Conservation (phyloP, 306 rosid species). For the Casuarina cunninghamiana region DNA sequence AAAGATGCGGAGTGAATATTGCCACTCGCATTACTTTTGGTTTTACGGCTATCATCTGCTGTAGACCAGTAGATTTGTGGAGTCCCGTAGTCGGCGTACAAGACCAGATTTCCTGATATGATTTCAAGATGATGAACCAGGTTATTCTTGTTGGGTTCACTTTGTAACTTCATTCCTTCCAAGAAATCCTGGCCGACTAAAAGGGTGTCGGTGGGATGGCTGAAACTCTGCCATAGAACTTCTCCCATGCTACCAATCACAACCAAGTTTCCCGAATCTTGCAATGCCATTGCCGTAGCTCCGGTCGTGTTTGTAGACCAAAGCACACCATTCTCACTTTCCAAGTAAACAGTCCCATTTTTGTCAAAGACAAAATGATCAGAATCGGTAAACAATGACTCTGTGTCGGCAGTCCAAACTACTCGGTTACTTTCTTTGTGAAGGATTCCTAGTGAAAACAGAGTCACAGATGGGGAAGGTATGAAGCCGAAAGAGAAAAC, state of each 20-base stretch:
- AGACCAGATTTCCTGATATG: constrained; percentile 30
- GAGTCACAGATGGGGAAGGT: constrained; percentile 1
- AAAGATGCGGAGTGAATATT: constrained; percentile 24
- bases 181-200: constrained; percentile 34
- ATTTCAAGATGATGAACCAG: constrained; percentile 32
- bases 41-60: constrained; percentile 28
- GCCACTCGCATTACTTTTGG: constrained; percentile 25
- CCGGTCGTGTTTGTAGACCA: constrained; percentile 38
- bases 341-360: constrained; percentile 30
- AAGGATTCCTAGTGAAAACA: constrained; percentile 31
- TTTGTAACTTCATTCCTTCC: constrained; percentile 37
- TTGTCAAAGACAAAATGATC: constrained; percentile 23
- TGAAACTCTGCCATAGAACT: constrained; percentile 47
- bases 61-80: constrained; percentile 48
- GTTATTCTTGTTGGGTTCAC: constrained; percentile 25
- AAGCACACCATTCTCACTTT: not conserved
- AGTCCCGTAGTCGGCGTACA: constrained; percentile 34
- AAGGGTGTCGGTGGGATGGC: constrained; percentile 41
- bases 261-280: constrained; percentile 38
- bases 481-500: constrained; percentile 32
- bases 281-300: constrained; percentile 33
- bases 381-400: not conserved
- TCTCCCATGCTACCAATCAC: constrained; percentile 30
- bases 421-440: constrained; percentile 24
- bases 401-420: constrained; percentile 41